Percentiles rank a stretch among this genome's conserved stretches.
Evolutionary conservation across 2,329 filamentous ascomycete genomes (phyloP).

Genomic region (Aquanectria penicillioides): DNA sequence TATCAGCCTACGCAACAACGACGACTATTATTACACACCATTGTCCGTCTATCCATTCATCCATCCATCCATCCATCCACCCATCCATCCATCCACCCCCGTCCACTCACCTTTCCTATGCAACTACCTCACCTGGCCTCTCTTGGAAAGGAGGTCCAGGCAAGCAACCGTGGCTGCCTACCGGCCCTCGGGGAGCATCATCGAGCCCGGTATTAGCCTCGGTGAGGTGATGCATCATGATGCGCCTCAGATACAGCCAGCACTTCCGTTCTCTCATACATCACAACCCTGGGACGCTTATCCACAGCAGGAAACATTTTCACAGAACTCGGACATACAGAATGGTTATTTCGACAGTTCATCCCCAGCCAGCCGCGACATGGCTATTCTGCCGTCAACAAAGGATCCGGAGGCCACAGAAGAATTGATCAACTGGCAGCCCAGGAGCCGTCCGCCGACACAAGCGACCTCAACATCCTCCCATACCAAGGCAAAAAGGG

Average conservation of each 20-base stretch:
- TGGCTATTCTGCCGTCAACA: too few relatives aligned
- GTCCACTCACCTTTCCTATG: too few relatives aligned
- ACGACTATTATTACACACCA: too few relatives aligned
- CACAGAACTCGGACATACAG: constrained; percentile 4
- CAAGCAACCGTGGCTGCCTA: constrained; percentile 28
- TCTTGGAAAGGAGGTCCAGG: constrained; percentile 16
- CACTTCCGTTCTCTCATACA: too few relatives aligned
- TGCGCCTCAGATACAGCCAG: constrained; percentile 28
- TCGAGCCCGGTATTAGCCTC: constrained; percentile 31
- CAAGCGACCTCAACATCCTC: too few relatives aligned
- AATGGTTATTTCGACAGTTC: constrained; percentile 8
- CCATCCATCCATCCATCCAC: not conserved
- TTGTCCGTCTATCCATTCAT: too few relatives aligned
- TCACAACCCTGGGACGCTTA: constrained; percentile 27
- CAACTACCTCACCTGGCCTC: too few relatives aligned
- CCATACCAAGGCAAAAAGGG: constrained; percentile 69
- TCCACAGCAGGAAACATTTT: constrained; percentile 19
- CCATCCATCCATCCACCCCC: not conserved
- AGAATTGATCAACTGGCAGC: too few relatives aligned
- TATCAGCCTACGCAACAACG: not conserved
- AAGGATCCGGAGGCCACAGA: not conserved
- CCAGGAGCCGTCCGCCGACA: not conserved
- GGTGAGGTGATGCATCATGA: constrained; percentile 41
- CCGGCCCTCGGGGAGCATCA: constrained; percentile 29
- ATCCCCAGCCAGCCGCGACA: constrained; percentile 11